Conservation (phyloP, 495 filamentous ascomycete genomes). For the Trichocladium uniseriatum region DNA sequence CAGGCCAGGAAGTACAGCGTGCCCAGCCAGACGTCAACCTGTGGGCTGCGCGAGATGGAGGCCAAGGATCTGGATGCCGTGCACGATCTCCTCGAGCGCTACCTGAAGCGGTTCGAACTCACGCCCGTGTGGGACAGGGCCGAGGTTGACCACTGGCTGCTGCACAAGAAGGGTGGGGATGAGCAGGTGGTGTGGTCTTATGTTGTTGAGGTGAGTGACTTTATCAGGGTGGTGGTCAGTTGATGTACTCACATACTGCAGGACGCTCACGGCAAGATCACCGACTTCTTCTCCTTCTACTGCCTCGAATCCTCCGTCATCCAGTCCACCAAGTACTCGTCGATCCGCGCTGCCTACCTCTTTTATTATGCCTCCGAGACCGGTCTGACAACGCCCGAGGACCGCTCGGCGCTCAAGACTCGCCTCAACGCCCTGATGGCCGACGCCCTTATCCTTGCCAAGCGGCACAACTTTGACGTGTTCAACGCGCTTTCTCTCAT, state of each 20-base stretch:
- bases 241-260: slow-evolving; percentile 7
- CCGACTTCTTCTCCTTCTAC: slow-evolving; percentile 96
- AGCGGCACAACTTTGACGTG: slow-evolving; percentile 82
- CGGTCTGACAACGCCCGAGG: slow-evolving; percentile 51
- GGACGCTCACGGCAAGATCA: slow-evolving; percentile 60
- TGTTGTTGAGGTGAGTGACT: slow-evolving; percentile 62
- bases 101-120: slow-evolving; percentile 69
- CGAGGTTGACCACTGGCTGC: slow-evolving; percentile 82
- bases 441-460: slow-evolving; percentile 82
- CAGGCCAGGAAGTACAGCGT: slow-evolving; percentile 75
- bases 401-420: slow-evolving; percentile 51
- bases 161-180: slow-evolving; percentile 50
- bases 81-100: slow-evolving; percentile 62
- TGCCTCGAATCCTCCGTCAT: slow-evolving; percentile 88
- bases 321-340: slow-evolving; percentile 60
- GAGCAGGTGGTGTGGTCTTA: slow-evolving; percentile 86
- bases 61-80: slow-evolving; percentile 73
- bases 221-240: not conserved
- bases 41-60: slow-evolving; percentile 71
- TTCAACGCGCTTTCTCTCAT: slow-evolving; percentile 91
- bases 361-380: slow-evolving; percentile 92
- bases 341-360: slow-evolving; percentile 79
- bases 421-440: slow-evolving; percentile 69
- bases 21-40: slow-evolving; percentile 57
- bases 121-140: slow-evolving; percentile 70